These are phyloP conservation scores for Elasticomyces elasticus DNA, from an alignment of 495 filamentous ascomycete species.

Conservation along the genomic window DNA sequence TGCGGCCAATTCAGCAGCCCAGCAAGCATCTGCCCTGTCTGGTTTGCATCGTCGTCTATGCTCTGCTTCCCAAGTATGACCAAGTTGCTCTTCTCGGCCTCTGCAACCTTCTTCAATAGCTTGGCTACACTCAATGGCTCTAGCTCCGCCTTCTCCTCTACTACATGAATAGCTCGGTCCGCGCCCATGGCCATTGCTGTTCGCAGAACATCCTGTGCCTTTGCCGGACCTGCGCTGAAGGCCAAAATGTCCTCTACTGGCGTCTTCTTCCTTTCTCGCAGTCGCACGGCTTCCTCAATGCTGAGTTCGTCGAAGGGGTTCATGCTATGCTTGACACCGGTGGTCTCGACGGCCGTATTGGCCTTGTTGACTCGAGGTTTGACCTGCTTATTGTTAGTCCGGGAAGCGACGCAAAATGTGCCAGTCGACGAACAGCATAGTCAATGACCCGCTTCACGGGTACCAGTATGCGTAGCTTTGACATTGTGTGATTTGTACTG, in stretches of 20 bases:
- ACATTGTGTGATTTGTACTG: conserved; percentile 43
- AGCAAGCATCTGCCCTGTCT: conserved; percentile 98
- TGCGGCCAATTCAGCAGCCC: conserved; percentile 86
- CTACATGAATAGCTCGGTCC: conserved; percentile 79
- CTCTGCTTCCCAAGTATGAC: conserved; percentile 94
- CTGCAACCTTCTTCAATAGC: conserved; percentile 65
- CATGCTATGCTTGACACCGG: conserved; percentile 89
- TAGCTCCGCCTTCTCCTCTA: conserved; percentile 55
- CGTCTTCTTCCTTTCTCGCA: conserved; percentile 63
- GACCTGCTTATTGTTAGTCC: conserved; percentile 47
- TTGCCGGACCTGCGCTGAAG: conserved; percentile 75
- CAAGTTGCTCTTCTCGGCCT: conserved; percentile 75
- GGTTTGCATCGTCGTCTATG: conserved; percentile 89
- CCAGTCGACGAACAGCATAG: conserved; percentile 67
- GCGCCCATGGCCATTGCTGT: conserved; percentile 99
- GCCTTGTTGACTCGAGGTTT: conserved; percentile 97
- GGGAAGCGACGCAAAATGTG: neutral
- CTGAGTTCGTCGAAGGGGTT: conserved; percentile 99
- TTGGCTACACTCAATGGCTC: conserved; percentile 90
- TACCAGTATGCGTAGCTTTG: conserved; percentile 81
- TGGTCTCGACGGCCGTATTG: conserved; percentile 84
- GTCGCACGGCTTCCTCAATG: conserved; percentile 86
- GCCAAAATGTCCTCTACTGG: conserved; percentile 81
- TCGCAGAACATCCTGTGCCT: conserved; percentile 75
- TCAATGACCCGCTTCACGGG: conserved; percentile 97